Base-by-base conservation (phyloP, 768 basidiomycete species). In the Termitomyces sp. region DNA sequence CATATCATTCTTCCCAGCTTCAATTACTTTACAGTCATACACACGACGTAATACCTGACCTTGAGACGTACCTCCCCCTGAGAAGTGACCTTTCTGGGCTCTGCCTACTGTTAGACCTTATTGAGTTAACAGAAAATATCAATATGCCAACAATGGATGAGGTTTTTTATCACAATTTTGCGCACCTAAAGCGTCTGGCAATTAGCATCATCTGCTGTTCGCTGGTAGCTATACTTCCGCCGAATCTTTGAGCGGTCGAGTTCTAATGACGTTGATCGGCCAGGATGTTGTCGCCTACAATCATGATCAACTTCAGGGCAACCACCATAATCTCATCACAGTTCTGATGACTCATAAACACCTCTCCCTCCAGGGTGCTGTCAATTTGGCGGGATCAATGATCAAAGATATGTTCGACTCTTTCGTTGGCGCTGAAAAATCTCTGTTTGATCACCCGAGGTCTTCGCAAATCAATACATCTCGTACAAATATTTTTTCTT, bases 201-300 rank as follows among this genome's bases (percentile, higher is more conserved):
- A 72, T 76, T 9, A 78, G 86, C 63, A 73, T 87, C 47, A 76
- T 84, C 13, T 74, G 76, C 7, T 79, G 79, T 73, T 79, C 82
- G n/a, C 71, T 78, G 71, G 87, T 87, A 68, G 46, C 73, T 49
- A 67, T 59, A 38, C 38, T 56, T 57, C 35, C 38, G 50, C 54
- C 52, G 18, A 28, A 40, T 48, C 26, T 41, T n/a, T 38, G 50
- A 9, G 53, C 44, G n/a, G 35, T 60, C 49, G 38, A 52, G 46
- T 26, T 55, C 58, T n/a, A 53, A 52, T 62, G 13, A 32, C n/a
- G n/a, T 46, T 36, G 23, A 57, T 30, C 32, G 14, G 57, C 23
- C 60, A 89, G 87, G 88, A 89, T 63, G 75, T 88, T 5, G 72
- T 80, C 1, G 78, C 84, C 0, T 88, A 79, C 66, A 83, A 82